Evolutionary conservation across 2,329 filamentous ascomycete species (phyloP).

Genomic region (Ceratocystis albifundus): DNA sequence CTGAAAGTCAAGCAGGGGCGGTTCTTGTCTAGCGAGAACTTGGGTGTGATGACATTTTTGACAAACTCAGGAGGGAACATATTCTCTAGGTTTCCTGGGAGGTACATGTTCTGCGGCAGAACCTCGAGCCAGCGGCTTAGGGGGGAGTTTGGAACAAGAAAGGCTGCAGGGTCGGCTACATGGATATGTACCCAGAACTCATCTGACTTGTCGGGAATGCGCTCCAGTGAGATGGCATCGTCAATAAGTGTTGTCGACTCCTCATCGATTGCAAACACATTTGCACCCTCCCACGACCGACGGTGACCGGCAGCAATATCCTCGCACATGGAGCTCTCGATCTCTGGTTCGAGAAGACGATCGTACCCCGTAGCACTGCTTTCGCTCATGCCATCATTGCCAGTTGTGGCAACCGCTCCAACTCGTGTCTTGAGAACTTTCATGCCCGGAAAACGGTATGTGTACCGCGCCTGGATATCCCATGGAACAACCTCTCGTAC

Average conservation of each 20-base stretch:
- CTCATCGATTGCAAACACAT: slow-evolving; percentile 63
- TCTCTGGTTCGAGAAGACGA: slow-evolving; percentile 41
- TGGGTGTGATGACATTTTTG: slow-evolving; percentile 35
- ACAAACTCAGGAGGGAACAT: slow-evolving; percentile 42
- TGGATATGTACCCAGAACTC: slow-evolving; percentile 67
- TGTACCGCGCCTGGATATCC: slow-evolving; percentile 56
- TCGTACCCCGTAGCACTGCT: slow-evolving; percentile 39
- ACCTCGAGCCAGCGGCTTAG: slow-evolving; percentile 51
- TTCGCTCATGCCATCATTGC: slow-evolving; percentile 14
- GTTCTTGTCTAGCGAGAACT: slow-evolving; percentile 44
- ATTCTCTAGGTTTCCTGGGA: slow-evolving; percentile 44
- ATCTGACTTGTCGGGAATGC: slow-evolving; percentile 40
- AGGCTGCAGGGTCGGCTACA: slow-evolving; percentile 65
- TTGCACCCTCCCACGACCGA: slow-evolving; percentile 46
- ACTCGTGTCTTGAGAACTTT: slow-evolving; percentile 22
- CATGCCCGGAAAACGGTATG: slow-evolving; percentile 42
- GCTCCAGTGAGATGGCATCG: slow-evolving; percentile 63
- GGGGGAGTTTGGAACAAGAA: slow-evolving; percentile 47
- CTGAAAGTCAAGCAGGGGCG: slow-evolving; percentile 51
- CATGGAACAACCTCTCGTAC: slow-evolving; percentile 59
- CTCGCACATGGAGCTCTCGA: slow-evolving; percentile 30
- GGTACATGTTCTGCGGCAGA: slow-evolving; percentile 48
- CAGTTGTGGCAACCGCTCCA: background rate
- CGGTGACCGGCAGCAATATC: slow-evolving; percentile 43
- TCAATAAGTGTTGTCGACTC: slow-evolving; percentile 59